Percentiles rank a stretch among this genome's conserved stretches.
These are phyloP conservation scores for Tylopilus sp. DNA, from an alignment of 768 basidiomycete genomes.

Conservation along the genomic window DNA sequence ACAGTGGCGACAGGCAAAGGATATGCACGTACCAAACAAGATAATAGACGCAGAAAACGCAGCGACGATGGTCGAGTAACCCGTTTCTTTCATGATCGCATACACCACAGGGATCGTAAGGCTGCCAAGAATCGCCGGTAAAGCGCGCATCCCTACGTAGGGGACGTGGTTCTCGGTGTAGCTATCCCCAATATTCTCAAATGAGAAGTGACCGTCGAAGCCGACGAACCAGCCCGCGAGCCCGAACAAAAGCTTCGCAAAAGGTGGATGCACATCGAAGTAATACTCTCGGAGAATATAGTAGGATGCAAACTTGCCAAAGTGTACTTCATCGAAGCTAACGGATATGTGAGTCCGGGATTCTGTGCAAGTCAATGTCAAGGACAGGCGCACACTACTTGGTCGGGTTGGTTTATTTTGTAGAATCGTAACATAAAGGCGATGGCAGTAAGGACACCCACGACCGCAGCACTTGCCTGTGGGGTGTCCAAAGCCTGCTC, in stretches of 20 bases:
- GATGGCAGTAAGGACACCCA: constrained; percentile 61
- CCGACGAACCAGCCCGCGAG: constrained; percentile 96
- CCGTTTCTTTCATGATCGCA: constrained; percentile 96
- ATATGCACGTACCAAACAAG: constrained; percentile 70
- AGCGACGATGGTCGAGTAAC: constrained; percentile 88
- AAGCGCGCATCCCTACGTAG: constrained; percentile 88
- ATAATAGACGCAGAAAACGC: constrained; percentile 86
- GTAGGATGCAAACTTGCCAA: constrained; percentile 96
- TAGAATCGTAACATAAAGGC: constrained; percentile 88
- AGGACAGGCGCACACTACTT: constrained; percentile 73
- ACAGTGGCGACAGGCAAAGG: neutral
- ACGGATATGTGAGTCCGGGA: constrained; percentile 3
- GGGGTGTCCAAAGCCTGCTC: constrained; percentile 63
- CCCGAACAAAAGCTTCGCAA: constrained; percentile 93
- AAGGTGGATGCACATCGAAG: constrained; percentile 98
- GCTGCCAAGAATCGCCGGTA: constrained; percentile 89
- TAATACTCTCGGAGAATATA: constrained; percentile 94
- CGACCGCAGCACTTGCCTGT: constrained; percentile 59
- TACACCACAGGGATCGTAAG: constrained; percentile 90
- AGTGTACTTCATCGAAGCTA: constrained; percentile 98
- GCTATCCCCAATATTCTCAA: constrained; percentile 94
- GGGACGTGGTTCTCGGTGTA: constrained; percentile 87
- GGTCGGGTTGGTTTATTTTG: constrained; percentile 92
- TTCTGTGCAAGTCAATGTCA: neutral
- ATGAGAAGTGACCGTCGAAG: constrained; percentile 90